A percentile compares a stretch with the other conserved stretches of the same genome.
phyloP scores from a whole-genome alignment of 108 stramenopile genomes.

The Asterionellopsis glacialis region DNA sequence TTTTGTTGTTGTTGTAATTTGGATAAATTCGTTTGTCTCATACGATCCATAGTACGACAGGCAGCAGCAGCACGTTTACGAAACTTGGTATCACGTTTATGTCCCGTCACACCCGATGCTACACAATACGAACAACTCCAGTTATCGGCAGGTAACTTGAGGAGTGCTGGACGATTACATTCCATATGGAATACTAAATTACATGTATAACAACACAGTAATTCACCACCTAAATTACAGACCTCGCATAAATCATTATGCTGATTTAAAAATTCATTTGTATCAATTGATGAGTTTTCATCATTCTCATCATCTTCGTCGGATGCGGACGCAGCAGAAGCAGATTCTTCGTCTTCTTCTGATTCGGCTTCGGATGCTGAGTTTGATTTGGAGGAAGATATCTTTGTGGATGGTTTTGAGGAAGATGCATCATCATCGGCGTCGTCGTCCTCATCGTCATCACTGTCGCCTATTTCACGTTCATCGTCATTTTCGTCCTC shows the following conservation, averaged over 20 bases:
- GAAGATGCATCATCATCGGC: neutral
- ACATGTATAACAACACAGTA: constrained; percentile 91
- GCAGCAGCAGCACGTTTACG: constrained; percentile 54
- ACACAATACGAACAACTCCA: constrained; percentile 81
- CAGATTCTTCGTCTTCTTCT: neutral
- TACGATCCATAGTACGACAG: constrained; percentile 62
- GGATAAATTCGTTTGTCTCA: neutral
- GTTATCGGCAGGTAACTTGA: constrained; percentile 44
- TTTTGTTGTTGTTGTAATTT: neutral
- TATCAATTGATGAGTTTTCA: constrained; percentile 29
- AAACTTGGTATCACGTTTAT: constrained; percentile 56
- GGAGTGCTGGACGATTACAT: constrained; percentile 77
- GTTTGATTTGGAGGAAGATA: neutral
- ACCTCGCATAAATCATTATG: constrained; percentile 92
- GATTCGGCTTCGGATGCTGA: constrained; percentile 1
- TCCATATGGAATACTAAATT: constrained; percentile 85
- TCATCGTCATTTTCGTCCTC: neutral
- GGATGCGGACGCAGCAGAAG: neutral
- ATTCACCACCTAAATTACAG: constrained; percentile 70
- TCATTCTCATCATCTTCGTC: constrained; percentile 16
- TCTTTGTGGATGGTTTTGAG: too few species aligned
- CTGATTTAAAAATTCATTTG: constrained; percentile 70
- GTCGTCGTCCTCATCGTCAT: constrained; percentile 2
- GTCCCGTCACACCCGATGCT: constrained; percentile 38
- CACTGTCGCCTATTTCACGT: neutral